phyloP scores from a whole-genome alignment of 2,329 filamentous ascomycete species.

The Dactylonectria estremocensis region DNA sequence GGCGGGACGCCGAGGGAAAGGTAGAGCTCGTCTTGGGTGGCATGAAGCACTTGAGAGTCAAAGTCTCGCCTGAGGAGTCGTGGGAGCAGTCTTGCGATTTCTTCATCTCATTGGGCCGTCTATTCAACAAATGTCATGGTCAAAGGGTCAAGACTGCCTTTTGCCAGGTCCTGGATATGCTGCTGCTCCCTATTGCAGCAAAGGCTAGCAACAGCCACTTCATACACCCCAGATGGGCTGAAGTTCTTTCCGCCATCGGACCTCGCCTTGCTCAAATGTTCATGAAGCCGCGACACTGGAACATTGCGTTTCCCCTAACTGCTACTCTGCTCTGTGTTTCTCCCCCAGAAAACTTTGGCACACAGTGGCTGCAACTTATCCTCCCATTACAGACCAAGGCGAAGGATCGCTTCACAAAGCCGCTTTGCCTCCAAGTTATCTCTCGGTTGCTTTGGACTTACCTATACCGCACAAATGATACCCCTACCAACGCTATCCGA shows the following conservation, averaged over 20 bases:
- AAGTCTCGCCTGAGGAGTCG: slow-evolving; percentile 78
- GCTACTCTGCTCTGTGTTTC: slow-evolving; percentile 91
- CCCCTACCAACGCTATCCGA: slow-evolving; percentile 75
- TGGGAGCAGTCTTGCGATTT: slow-evolving; percentile 95
- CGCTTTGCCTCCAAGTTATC: slow-evolving; percentile 88
- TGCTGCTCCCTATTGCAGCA: slow-evolving; percentile 89
- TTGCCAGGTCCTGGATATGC: slow-evolving; percentile 89
- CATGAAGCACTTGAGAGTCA: slow-evolving; percentile 90
- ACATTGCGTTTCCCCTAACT: slow-evolving; percentile 88
- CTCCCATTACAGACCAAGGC: slow-evolving; percentile 83
- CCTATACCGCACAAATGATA: slow-evolving; percentile 86
- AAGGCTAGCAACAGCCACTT: slow-evolving; percentile 83
- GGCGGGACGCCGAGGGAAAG: slow-evolving; percentile 81
- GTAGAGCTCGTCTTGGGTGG: slow-evolving; percentile 90
- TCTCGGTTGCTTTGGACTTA: slow-evolving; percentile 96
- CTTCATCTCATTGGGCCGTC: slow-evolving; percentile 82
- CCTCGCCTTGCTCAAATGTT: slow-evolving; percentile 88
- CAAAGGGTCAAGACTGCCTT: slow-evolving; percentile 94
- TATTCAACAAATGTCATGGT: slow-evolving; percentile 90
- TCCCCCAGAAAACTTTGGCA: slow-evolving; percentile 84
- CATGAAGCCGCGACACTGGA: slow-evolving; percentile 93
- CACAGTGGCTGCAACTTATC: slow-evolving; percentile 89
- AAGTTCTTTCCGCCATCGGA: slow-evolving; percentile 85
- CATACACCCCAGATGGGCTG: slow-evolving; percentile 86
- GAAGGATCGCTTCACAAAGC: slow-evolving; percentile 85